Base-by-base conservation (phyloP, 2,329 filamentous ascomycete genomes). In the Lomentospora prolificans region DNA sequence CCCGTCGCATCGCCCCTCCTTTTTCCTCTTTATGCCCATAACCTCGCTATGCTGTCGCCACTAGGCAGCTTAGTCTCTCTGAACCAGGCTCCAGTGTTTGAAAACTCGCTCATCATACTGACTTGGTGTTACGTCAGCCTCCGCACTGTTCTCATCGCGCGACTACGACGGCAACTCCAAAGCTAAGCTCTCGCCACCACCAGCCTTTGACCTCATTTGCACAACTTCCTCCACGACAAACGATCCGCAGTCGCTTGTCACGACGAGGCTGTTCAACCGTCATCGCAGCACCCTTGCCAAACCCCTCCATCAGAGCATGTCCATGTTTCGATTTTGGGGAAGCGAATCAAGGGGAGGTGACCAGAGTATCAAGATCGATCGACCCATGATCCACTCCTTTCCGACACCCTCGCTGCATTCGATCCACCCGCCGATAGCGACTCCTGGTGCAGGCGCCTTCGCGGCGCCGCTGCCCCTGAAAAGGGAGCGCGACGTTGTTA, bases 291-390 rank as follows among this genome's bases (percentile, higher is more conserved):
- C 41, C 57, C 57, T 56, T 44, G 53, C 50, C 59, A 61, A 33
- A 60, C 61, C 61, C 59, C 61, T 60, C 58, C 62, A 53, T 59
- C 61, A 63, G 64, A 67, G 68, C 67, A 71, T 74, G 70, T 73
- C 74, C 70, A 84, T 84, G 80, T 83, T 84, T 70, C 75, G 78
- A 62, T 80, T 83, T 65, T 84, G 80, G 78, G 72, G 74, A 64
- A 75, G 77, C 64, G 81, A 82, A 64, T 70, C 76, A 61, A 75
- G 75, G 75, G 77, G 75, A 75, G 77, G 74, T 71, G 78, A 82
- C 57, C 75, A 73, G 68, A 69, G 72, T 60, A 66, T 74, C 64
- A 69, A 73, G 62, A 66, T 69, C 61, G 70, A 70, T 59, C 66
- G 70, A 61, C 70, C 72, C 60, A 75, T 72, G 64, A 67, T 66